Evolutionary conservation across 345 rosid species (phyloP).

Genomic region (Camelina hispida): DNA sequence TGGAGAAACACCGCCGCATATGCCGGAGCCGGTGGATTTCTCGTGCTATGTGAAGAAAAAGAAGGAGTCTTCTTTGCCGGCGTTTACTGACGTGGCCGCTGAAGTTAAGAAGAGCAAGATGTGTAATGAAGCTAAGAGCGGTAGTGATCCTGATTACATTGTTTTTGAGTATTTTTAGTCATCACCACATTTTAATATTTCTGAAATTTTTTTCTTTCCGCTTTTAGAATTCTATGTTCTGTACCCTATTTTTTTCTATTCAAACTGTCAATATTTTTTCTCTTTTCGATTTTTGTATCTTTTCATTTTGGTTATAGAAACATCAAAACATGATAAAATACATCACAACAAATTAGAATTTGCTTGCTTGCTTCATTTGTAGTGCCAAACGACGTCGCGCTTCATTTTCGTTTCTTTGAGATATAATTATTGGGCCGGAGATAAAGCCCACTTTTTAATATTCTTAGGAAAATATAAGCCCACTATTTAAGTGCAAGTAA

Average conservation of each 20-base stretch:
- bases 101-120: slow-evolving; percentile 15
- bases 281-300: no score
- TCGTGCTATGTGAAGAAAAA: slow-evolving; percentile 24
- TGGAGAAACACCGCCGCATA: slow-evolving; percentile 38
- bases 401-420: not conserved
- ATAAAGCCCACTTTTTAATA: not conserved
- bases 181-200: not conserved
- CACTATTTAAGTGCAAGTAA: not conserved
- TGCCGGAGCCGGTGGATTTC: slow-evolving; percentile 45
- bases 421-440: not conserved
- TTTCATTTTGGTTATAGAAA: no score
- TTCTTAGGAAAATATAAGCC: not conserved
- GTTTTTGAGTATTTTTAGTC: slow-evolving; percentile 41
- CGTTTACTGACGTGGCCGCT: not conserved
- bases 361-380: not conserved
- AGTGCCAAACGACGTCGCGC: not conserved
- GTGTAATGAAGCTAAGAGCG: slow-evolving; percentile 9
- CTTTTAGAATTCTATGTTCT: not conserved
- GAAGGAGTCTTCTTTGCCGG: slow-evolving; percentile 32
- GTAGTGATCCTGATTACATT: slow-evolving; percentile 43
- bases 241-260: no score
- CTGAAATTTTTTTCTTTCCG: not conserved
- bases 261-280: no score
- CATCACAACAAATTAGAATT: no score
- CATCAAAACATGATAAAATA: no score